phyloP scores from a whole-genome alignment of 164 flowering plant genomes.

The Berberis thunbergii region DNA sequence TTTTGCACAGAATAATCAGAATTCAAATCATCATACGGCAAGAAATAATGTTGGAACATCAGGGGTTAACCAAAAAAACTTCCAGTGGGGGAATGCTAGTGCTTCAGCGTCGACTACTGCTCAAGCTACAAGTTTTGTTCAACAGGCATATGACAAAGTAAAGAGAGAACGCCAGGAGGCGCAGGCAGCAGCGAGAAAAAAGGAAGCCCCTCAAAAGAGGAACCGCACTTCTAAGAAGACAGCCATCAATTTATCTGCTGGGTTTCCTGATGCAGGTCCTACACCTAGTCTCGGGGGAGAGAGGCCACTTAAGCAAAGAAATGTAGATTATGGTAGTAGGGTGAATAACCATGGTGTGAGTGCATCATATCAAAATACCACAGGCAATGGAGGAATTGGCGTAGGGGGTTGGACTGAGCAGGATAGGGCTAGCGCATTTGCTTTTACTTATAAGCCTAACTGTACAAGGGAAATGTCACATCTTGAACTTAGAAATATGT shows the following conservation, averaged over 20 bases:
- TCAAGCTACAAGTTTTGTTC: constrained; percentile 36
- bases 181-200: not conserved
- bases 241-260: constrained; percentile 12
- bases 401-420: constrained; percentile 15
- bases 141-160: constrained; percentile 53
- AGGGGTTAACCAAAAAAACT: constrained; percentile 15
- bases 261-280: constrained; percentile 9
- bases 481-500: constrained; percentile 31
- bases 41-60: constrained; percentile 8
- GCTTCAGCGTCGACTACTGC: constrained; percentile 36
- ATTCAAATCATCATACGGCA: constrained; percentile 8
- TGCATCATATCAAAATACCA: constrained; percentile 13
- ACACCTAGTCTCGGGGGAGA: constrained; percentile 7
- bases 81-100: constrained; percentile 31
- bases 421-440: constrained; percentile 13
- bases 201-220: constrained; percentile 39
- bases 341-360: constrained; percentile 1
- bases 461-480: constrained; percentile 27
- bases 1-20: constrained; percentile 5
- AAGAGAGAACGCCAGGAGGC: constrained; percentile 34
- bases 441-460: constrained; percentile 9
- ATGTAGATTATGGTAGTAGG: constrained; percentile 21
- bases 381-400: constrained; percentile 16
- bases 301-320: constrained; percentile 31
- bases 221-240: constrained; percentile 27